Base-by-base conservation (phyloP, 2,329 filamentous ascomycete species). In the Phyllosticta paracitricarpa region DNA sequence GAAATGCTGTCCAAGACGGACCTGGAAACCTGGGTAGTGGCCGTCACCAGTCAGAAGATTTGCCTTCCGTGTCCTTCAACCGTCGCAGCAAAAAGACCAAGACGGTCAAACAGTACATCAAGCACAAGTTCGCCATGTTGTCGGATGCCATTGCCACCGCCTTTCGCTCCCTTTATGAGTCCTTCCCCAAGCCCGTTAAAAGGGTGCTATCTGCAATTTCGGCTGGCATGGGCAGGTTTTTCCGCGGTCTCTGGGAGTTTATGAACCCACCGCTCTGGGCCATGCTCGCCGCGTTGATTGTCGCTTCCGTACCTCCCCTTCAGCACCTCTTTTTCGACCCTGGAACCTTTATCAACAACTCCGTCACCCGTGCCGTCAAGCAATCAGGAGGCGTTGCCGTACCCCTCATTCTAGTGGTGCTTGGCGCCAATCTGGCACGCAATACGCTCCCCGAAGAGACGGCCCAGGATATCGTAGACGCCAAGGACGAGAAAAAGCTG, bases 261-360 rank as follows among this genome's bases (percentile, higher is more conserved):
- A 97, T 99, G 93, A 97, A 97, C 75, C 93, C 94, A 52, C 94
- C 94, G 0, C 85, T 99, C 26, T 97, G 92, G 91, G 92, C 94
- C 30, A 97, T 99, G 94, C 78, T 97, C 35, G 79, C 86, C 51
- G 90, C 94, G n/a, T 87, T 97, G 54, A 77, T 96, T 57, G 89
- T 99, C 5, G 94, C 94, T 2, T 96, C 91, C 0, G 84, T 97
- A 5, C 94, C 94, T 0, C 71, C 79, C 1, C 82, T 99, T 7
- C 93, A 99, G 73, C 79, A 81, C 51, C 77, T 94, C 19, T 97
- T 99, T 78, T 99, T 97, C 75, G 81, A 86, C 58, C 85, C 91
- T 48, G 93, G 89, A 19, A 91, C 91, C 0, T 96, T 99, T 69
- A 78, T 99, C 68, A 88, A 89, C 73, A 97, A 96, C 76, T 96